A percentile compares a stretch with the other conserved stretches of the same genome.
phyloP scores from a whole-genome alignment of 2,329 filamentous ascomycete species.

The Hymenotorrendiella dingleyae region DNA sequence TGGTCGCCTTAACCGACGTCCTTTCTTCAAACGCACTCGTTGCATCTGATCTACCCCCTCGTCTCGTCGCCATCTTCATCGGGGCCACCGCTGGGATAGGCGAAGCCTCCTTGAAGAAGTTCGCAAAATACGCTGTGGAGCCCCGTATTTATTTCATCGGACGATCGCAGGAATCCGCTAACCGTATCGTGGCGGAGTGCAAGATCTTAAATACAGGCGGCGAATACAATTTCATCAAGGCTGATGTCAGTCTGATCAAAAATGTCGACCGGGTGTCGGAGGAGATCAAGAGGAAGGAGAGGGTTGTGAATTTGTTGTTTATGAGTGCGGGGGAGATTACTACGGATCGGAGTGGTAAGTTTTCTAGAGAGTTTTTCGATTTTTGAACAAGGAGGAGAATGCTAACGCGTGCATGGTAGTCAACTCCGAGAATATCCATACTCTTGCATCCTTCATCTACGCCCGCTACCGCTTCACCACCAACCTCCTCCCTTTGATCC shows the following conservation, averaged over 20 bases:
- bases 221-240: slow-evolving; percentile 40
- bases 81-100: slow-evolving; percentile 50
- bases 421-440: slow-evolving; percentile 49
- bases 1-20: slow-evolving; percentile 28
- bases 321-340: slow-evolving; percentile 34
- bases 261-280: slow-evolving; percentile 43
- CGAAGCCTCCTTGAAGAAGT: slow-evolving; percentile 38
- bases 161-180: slow-evolving; percentile 32
- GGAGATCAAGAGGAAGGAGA: slow-evolving; percentile 38
- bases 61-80: slow-evolving; percentile 43
- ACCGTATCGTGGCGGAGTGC: slow-evolving; percentile 37
- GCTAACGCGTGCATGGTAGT: slow-evolving; percentile 29
- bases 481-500: slow-evolving; percentile 51
- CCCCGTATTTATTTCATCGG: slow-evolving; percentile 47
- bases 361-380: neutral
- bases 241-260: slow-evolving; percentile 42
- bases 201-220: slow-evolving; percentile 37
- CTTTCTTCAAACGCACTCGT: slow-evolving; percentile 34
- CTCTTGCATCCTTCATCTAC: slow-evolving; percentile 42
- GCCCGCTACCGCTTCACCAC: slow-evolving; percentile 48
- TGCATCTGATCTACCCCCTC: slow-evolving; percentile 26
- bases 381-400: neutral
- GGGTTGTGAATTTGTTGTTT: slow-evolving; percentile 40
- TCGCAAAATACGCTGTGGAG: slow-evolving; percentile 34
- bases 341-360: slow-evolving; percentile 21